These are phyloP conservation scores for Phaeoacremonium minimum DNA, from an alignment of 2,329 filamentous ascomycete genomes.

Conservation along the genomic window DNA sequence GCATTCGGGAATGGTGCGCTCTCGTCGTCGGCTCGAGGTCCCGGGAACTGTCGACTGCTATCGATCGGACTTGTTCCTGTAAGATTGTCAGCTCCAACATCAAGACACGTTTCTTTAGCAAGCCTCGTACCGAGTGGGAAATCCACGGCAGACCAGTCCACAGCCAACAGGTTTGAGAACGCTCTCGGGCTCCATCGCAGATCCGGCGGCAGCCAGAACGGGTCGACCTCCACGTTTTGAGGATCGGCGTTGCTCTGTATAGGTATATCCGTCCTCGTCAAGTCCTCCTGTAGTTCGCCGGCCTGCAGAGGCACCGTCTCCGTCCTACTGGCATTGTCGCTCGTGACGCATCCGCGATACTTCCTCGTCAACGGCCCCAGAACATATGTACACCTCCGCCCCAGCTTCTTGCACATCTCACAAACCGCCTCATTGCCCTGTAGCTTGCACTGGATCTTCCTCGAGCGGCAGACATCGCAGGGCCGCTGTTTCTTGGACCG, in stretches of 20 bases:
- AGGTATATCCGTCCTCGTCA: neutral
- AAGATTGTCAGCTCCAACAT: neutral
- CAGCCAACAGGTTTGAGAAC: neutral
- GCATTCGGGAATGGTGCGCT: neutral
- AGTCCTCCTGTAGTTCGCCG: neutral
- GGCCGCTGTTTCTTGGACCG: constrained; percentile 14
- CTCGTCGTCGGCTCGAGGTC: neutral
- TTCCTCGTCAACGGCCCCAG: constrained; percentile 10
- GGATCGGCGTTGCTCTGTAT: neutral
- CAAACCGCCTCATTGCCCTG: constrained; percentile 10
- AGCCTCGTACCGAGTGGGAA: neutral
- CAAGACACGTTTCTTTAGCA: neutral
- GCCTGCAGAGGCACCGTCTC: neutral
- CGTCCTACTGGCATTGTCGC: neutral
- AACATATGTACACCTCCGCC: constrained; percentile 11
- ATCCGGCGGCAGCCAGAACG: constrained; percentile 1
- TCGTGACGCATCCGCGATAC: neutral
- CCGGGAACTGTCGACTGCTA: neutral
- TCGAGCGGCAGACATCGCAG: constrained; percentile 12
- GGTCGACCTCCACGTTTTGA: neutral
- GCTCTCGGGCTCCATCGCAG: neutral
- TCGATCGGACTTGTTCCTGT: neutral
- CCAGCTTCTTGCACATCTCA: constrained; percentile 13
- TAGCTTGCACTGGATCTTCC: constrained; percentile 14
- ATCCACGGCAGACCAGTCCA: neutral